Evolutionary conservation across 805 yeast species (phyloP).

Genomic region (Priceomyces carsonii): DNA sequence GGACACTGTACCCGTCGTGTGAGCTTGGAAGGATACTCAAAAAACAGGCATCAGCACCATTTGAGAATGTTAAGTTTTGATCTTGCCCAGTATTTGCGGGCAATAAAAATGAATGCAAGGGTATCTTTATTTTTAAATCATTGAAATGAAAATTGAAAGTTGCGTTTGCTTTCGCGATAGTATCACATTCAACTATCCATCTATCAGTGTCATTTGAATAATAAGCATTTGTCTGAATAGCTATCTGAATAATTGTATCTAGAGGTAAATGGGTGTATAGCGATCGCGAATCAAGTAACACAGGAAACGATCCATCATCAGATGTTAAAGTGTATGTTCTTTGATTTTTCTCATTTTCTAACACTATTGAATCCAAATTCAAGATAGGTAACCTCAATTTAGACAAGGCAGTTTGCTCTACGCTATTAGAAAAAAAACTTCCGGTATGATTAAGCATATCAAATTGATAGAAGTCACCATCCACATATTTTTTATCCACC

Average conservation of each 20-base stretch:
- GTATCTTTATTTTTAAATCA: slow-evolving; percentile 48
- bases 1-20: slow-evolving; percentile 47
- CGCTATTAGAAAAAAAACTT: slow-evolving; percentile 37
- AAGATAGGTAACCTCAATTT: slow-evolving; percentile 29
- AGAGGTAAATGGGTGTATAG: slow-evolving; percentile 54
- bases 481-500: slow-evolving; percentile 47
- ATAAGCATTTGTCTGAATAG: slow-evolving; percentile 69
- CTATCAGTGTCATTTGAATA: slow-evolving; percentile 45
- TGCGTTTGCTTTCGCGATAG: slow-evolving; percentile 48
- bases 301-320: slow-evolving; percentile 43
- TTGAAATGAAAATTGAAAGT: slow-evolving; percentile 55
- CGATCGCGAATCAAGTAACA: slow-evolving; percentile 58
- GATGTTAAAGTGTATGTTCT: slow-evolving; percentile 32
- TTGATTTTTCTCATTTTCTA: slow-evolving; percentile 37
- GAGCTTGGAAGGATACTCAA: slow-evolving; percentile 52
- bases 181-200: slow-evolving; percentile 67
- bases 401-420: slow-evolving; percentile 12
- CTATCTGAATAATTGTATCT: slow-evolving; percentile 56
- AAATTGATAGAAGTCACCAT: slow-evolving; percentile 50
- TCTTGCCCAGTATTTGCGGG: slow-evolving; percentile 34
- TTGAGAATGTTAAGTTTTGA: slow-evolving; percentile 45
- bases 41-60: slow-evolving; percentile 59
- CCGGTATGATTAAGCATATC: slow-evolving; percentile 42
- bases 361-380: slow-evolving; percentile 22
- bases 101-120: slow-evolving; percentile 48